A percentile compares a stretch with the other conserved stretches of the same genome.
These are phyloP conservation scores for sunflower (Helianthus annuus) DNA, from an alignment of 129 eudicot species.

Conservation along the genomic window HanXRQr2.0-SUNRISE NC_035446.2:168234755-168235254, in stretches of 20 bases:
- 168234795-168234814: too few relatives aligned
- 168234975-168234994: conserved; percentile 20
- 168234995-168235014: conserved; percentile 13
- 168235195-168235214: neutral
- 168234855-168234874: too few relatives aligned
- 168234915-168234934: conserved; percentile 6
- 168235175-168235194: conserved; percentile 19
- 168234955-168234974: conserved; percentile 24
- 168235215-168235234: neutral
- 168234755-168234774: too few relatives aligned
- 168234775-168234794: too few relatives aligned
- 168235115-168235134: conserved; percentile 13
- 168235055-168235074: neutral
- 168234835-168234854: too few relatives aligned
- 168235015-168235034: conserved; percentile 22
- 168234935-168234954: conserved; percentile 24
- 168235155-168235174: conserved; percentile 29
- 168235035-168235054: conserved; percentile 18
- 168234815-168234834: too few relatives aligned
- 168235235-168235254: conserved; percentile 19
- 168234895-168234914: conserved; percentile 24
- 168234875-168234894: conserved; percentile 12
- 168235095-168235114: conserved; percentile 26
- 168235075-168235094: conserved; percentile 21
- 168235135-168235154: neutral